phyloP scores from a whole-genome alignment of 2,329 filamentous ascomycete genomes.

The Botrytis byssoidea region DNA sequence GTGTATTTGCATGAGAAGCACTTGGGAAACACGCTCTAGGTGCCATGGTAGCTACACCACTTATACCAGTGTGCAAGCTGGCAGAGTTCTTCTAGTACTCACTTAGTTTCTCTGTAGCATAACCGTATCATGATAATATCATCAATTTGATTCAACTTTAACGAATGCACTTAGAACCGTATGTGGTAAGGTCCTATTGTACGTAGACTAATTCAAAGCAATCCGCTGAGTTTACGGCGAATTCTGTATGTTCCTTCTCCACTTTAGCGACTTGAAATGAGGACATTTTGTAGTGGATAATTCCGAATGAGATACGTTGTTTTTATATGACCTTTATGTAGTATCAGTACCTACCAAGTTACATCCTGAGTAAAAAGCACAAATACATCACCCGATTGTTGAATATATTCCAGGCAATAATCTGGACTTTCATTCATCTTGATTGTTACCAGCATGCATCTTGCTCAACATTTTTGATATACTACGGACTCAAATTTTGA shows the following conservation, averaged over 20 bases:
- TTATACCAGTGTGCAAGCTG: background rate
- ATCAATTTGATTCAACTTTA: background rate
- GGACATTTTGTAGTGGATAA: background rate
- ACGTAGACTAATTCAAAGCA: background rate
- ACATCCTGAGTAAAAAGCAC: background rate
- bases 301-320: background rate
- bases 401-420: background rate
- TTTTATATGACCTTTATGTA: background rate
- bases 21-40: background rate
- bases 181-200: rapidly evolving
- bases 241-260: background rate
- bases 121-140: background rate
- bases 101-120: background rate
- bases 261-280: background rate
- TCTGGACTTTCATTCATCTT: background rate
- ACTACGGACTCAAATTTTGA: background rate
- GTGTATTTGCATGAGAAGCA: background rate
- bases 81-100: background rate
- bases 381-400: background rate
- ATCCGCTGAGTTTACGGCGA: background rate
- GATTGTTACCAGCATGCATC: background rate
- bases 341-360: background rate
- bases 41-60: background rate
- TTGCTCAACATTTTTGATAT: background rate
- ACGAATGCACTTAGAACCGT: background rate